These are phyloP conservation scores for Globisporangium recalcitrans DNA, from an alignment of 352 stramenopile genomes.

Conservation along the genomic window DNA sequence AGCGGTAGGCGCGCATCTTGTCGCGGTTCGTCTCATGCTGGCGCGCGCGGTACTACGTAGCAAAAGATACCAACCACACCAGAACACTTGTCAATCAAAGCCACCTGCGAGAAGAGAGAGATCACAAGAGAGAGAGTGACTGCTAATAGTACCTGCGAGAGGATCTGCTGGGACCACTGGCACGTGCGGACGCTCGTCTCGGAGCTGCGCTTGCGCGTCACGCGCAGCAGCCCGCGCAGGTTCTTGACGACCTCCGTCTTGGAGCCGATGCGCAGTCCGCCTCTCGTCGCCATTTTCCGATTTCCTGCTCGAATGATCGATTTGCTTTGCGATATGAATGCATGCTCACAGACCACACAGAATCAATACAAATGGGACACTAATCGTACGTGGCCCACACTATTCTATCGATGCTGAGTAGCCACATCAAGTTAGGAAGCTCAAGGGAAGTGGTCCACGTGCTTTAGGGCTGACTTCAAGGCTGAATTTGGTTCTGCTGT, in stretches of 20 bases:
- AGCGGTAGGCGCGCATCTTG: constrained; percentile 67
- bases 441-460: neutral
- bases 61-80: neutral
- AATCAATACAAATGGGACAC: neutral
- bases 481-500: no score
- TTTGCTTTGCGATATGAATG: neutral
- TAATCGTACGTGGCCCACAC: neutral
- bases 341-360: neutral
- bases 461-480: no score
- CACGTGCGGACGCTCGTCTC: constrained; percentile 42
- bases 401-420: neutral
- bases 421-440: neutral
- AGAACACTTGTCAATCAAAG: constrained; percentile 1
- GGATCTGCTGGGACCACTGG: constrained; percentile 69
- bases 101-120: neutral
- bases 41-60: constrained; percentile 54
- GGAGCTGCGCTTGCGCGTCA: constrained; percentile 54
- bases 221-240: constrained; percentile 63
- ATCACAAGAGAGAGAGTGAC: neutral
- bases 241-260: constrained; percentile 80
- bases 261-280: constrained; percentile 70
- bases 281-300: constrained; percentile 48
- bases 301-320: constrained; percentile 6
- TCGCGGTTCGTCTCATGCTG: constrained; percentile 71
- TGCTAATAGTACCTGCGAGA: constrained; percentile 45